These are phyloP conservation scores for Kwoniella dendrophila DNA, from an alignment of 768 basidiomycete species.

Conservation along the genomic window DNA sequence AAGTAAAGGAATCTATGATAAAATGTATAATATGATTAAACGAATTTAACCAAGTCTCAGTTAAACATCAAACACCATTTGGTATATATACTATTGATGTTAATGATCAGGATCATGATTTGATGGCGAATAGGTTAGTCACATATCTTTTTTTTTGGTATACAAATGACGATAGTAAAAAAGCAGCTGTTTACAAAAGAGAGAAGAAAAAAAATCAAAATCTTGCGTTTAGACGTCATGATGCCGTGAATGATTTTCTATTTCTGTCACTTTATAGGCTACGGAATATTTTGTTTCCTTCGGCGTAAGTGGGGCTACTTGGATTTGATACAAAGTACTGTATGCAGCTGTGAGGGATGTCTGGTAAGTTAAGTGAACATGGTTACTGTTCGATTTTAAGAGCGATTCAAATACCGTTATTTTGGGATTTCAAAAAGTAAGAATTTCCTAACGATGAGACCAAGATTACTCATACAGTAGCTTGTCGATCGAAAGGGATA, in stretches of 20 bases:
- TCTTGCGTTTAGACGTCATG: slow-evolving; percentile 18
- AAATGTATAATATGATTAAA: too few species aligned
- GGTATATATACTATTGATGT: not conserved
- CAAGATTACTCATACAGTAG: not conserved
- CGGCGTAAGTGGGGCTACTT: not conserved
- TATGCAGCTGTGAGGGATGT: not conserved
- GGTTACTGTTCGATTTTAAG: not conserved
- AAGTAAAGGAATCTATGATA: too few species aligned
- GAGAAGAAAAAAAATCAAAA: not conserved
- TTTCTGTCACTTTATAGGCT: not conserved
- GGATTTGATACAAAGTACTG: not conserved
- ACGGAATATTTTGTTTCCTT: not conserved
- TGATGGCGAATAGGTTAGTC: slow-evolving; percentile 4
- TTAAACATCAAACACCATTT: too few species aligned
- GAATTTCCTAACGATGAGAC: not conserved
- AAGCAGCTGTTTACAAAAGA: not conserved
- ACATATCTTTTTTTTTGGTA: not conserved
- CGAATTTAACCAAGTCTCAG: too few species aligned
- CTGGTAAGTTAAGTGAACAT: too few species aligned
- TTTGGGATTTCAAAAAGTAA: not conserved
- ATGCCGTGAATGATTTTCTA: slow-evolving; percentile 18
- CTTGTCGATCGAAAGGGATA: not conserved
- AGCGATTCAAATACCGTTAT: slow-evolving; percentile 5
- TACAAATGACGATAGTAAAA: too few species aligned
- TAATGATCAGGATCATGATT: too few species aligned